These are phyloP conservation scores for Ganoderma leucocontextum DNA, from an alignment of 1,284 basidiomycete species.

Conservation along the genomic window DNA sequence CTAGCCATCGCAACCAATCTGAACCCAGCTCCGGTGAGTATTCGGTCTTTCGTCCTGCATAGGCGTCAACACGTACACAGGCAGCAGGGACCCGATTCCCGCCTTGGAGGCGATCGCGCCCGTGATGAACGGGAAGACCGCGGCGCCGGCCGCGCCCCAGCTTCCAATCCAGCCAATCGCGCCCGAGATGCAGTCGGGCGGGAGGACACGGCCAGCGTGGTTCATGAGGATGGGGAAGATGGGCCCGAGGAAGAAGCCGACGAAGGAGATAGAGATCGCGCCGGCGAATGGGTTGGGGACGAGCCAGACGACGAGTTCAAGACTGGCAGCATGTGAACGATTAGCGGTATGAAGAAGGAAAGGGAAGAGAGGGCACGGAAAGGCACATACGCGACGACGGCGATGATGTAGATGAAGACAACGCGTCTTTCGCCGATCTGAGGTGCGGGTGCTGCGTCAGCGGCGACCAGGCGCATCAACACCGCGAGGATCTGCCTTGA, in stretches of 20 bases:
- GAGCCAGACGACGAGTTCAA: conserved; percentile 66
- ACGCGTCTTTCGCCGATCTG: conserved; percentile 52
- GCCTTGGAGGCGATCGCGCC: conserved; percentile 58
- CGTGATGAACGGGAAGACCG: conserved; percentile 62
- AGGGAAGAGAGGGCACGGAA: not conserved
- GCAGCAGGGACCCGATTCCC: conserved; percentile 61
- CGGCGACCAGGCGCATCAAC: not conserved
- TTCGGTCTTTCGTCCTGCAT: too few relatives aligned
- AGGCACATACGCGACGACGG: conserved; percentile 44
- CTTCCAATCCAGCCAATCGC: conserved; percentile 66
- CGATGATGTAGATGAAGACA: conserved; percentile 47
- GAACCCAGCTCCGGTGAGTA: not conserved
- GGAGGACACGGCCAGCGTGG: conserved; percentile 55
- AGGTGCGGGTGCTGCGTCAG: not conserved
- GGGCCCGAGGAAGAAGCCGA: conserved; percentile 60
- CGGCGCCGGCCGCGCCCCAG: conserved; percentile 62
- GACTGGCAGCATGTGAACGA: conserved; percentile 27
- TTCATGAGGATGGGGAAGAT: conserved; percentile 65
- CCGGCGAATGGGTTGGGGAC: conserved; percentile 60
- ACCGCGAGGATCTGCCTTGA: too few relatives aligned
- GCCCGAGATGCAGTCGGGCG: conserved; percentile 59
- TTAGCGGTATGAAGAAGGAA: not conserved
- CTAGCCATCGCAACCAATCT: conserved; percentile 57
- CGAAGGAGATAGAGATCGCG: conserved; percentile 59
- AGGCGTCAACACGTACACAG: conserved; percentile 52